Percentiles rank a stretch among this genome's conserved stretches.
Conservation (phyloP, 768 basidiomycete species). For the Tulasnella sp. region DNA sequence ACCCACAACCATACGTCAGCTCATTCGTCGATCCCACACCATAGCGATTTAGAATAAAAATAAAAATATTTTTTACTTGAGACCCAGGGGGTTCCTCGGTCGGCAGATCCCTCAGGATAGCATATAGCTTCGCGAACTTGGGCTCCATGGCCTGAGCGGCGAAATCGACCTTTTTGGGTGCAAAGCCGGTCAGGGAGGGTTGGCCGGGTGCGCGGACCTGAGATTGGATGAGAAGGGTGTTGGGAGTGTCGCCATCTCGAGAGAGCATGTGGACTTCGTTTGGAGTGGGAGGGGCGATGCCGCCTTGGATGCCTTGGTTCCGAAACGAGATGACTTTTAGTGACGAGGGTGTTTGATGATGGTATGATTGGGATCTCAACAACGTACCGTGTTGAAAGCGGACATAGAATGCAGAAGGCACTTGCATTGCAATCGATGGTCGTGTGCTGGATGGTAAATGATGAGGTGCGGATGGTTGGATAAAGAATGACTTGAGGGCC, state of each 20-base stretch:
- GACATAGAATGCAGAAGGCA: neutral
- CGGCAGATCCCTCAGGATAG: constrained; percentile 48
- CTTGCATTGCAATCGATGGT: neutral
- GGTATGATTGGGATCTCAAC: neutral
- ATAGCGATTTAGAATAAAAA: neutral
- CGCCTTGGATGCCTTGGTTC: constrained; percentile 66
- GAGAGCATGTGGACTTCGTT: constrained; percentile 44
- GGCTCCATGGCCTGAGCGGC: constrained; percentile 23
- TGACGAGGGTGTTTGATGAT: neutral
- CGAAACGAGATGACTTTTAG: neutral
- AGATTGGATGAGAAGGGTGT: constrained; percentile 36
- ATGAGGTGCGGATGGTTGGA: no score
- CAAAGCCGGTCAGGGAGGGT: constrained; percentile 31
- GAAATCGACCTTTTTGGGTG: constrained; percentile 30
- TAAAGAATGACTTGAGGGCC: no score
- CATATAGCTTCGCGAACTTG: constrained; percentile 47
- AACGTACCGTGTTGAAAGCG: neutral
- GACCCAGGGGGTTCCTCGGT: constrained; percentile 33
- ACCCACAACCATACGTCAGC: constrained; percentile 26
- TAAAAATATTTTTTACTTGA: neutral
- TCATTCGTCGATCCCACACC: neutral
- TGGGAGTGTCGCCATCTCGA: constrained; percentile 27
- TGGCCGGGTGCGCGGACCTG: constrained; percentile 41
- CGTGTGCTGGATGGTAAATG: no score
- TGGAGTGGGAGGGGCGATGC: constrained; percentile 60